Conservation (phyloP, 2,329 filamentous ascomycete genomes). For the Blastomyces emzantsi region DNA sequence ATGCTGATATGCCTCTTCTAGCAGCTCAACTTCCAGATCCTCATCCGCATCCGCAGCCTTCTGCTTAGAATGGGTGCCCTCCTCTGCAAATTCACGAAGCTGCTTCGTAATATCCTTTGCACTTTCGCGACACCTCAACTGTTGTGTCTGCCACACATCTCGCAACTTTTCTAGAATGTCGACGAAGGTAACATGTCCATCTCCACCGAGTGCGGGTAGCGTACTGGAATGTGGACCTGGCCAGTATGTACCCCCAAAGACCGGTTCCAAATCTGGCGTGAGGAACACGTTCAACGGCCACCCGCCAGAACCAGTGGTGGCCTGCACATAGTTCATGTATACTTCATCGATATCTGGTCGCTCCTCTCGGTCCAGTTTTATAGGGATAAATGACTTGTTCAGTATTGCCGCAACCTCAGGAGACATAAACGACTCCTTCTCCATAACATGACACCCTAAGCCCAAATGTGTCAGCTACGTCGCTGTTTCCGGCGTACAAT, state of each 20-base stretch:
- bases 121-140: conserved; percentile 70
- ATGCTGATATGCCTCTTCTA: conserved; percentile 81
- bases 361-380: conserved; percentile 90
- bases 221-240: conserved; percentile 60
- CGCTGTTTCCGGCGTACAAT: neutral
- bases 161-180: conserved; percentile 72
- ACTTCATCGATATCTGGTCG: conserved; percentile 89
- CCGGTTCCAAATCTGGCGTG: conserved; percentile 82
- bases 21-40: conserved; percentile 74
- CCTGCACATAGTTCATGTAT: conserved; percentile 98
- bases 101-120: conserved; percentile 74
- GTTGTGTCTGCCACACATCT: conserved; percentile 70
- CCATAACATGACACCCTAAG: conserved; percentile 79
- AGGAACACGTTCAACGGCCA: conserved; percentile 98
- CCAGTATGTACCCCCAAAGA: conserved; percentile 97
- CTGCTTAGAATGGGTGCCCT: conserved; percentile 55
- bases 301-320: conserved; percentile 78
- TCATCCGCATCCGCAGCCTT: conserved; percentile 46
- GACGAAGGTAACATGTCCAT: conserved; percentile 66
- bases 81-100: conserved; percentile 76
- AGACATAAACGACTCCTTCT: conserved; percentile 83
- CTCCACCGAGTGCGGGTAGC: conserved; percentile 30
- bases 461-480: conserved; percentile 16
- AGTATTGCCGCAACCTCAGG: conserved; percentile 69
- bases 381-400: conserved; percentile 79